phyloP scores from a whole-genome alignment of 116 monocot species.

The Dioscorea cayenensis region DNA sequence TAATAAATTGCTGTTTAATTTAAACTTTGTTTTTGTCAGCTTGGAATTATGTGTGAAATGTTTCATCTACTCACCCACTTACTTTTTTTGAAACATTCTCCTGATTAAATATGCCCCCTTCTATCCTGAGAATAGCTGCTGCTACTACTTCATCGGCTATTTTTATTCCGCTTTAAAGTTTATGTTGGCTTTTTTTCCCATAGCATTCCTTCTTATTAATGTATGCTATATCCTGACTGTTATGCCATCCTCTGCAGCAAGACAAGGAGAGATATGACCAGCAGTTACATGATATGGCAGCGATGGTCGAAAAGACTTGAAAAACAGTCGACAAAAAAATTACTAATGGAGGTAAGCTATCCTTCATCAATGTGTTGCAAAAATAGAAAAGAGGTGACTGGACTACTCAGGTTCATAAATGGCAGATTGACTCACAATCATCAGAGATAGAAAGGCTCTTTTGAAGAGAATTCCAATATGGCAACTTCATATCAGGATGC shows the following conservation, averaged over 20 bases:
- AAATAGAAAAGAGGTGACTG: neutral
- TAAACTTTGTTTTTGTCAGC: too few relatives aligned
- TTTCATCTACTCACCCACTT: too few relatives aligned
- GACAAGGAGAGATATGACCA: slow-evolving; percentile 84
- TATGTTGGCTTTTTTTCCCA: neutral
- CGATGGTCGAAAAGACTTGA: slow-evolving; percentile 98
- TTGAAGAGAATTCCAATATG: slow-evolving; percentile 87
- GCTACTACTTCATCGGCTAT: too few relatives aligned
- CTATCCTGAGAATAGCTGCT: too few relatives aligned
- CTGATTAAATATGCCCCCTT: too few relatives aligned
- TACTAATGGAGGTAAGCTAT: slow-evolving; percentile 71
- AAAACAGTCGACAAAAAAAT: slow-evolving; percentile 78
- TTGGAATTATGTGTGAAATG: too few relatives aligned
- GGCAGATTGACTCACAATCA: slow-evolving; percentile 96
- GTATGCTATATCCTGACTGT: too few relatives aligned
- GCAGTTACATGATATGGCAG: slow-evolving; percentile 91
- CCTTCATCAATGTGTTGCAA: neutral
- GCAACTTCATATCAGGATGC: slow-evolving; percentile 62
- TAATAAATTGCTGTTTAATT: too few relatives aligned
- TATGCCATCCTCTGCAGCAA: slow-evolving; percentile 32
- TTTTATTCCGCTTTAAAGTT: too few relatives aligned
- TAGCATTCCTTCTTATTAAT: neutral
- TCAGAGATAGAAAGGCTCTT: slow-evolving; percentile 96
- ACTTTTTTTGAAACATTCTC: too few relatives aligned
- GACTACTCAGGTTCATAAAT: neutral